phyloP scores from a whole-genome alignment of 2,329 filamentous ascomycete species.

The Pyrenophora tritici-repentis region DNA sequence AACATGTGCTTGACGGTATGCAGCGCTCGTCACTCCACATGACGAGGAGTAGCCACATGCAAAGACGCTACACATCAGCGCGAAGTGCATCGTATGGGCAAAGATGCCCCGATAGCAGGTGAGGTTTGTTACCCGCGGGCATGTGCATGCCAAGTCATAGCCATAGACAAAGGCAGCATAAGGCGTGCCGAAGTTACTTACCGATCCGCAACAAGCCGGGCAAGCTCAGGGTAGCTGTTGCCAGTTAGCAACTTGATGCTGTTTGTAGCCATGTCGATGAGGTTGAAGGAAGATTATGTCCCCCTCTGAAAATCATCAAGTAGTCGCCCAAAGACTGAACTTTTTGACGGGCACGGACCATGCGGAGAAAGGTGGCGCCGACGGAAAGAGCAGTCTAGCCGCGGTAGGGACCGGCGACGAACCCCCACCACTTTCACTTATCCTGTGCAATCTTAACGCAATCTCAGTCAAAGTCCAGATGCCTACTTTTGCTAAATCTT shows the following conservation, averaged over 20 bases:
- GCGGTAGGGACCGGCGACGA: slow-evolving; percentile 2
- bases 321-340: slow-evolving; percentile 21
- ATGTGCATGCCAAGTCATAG: slow-evolving; percentile 17
- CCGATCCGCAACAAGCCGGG: slow-evolving; percentile 70
- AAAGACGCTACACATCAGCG: not conserved
- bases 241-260: slow-evolving; percentile 76
- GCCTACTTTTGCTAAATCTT: no score
- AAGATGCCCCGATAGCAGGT: not conserved
- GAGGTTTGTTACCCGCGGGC: not conserved
- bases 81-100: not conserved
- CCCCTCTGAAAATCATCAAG: slow-evolving; percentile 23
- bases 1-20: not conserved
- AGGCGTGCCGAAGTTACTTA: slow-evolving; percentile 43
- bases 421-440: not conserved
- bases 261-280: slow-evolving; percentile 66
- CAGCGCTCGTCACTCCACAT: not conserved
- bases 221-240: slow-evolving; percentile 75
- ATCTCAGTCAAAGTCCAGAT: not conserved
- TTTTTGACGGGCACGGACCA: slow-evolving; percentile 30
- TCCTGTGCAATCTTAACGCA: not conserved
- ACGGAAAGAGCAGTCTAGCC: slow-evolving; percentile 4
- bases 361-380: slow-evolving; percentile 28
- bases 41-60: not conserved
- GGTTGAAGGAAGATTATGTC: slow-evolving; percentile 19
- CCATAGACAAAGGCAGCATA: not conserved